Conservation (phyloP, 495 filamentous ascomycete genomes). For the Aspergillus bridgeri region DNA sequence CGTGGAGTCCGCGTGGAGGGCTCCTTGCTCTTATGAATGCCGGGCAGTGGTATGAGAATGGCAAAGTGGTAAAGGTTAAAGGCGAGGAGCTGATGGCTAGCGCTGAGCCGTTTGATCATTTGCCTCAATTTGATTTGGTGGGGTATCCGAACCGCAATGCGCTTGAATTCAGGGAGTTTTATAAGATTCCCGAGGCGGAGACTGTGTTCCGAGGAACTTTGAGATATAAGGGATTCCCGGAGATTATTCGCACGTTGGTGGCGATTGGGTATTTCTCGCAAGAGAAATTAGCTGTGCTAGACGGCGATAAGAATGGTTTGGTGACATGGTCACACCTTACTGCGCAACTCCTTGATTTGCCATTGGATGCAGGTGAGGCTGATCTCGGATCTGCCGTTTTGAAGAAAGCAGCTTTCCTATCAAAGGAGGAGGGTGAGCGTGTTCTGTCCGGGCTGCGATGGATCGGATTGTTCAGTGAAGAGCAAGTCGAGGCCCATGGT, state of each 20-base stretch:
- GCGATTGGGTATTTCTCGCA: neutral
- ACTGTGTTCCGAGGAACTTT: slow-evolving; percentile 2
- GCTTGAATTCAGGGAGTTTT: neutral
- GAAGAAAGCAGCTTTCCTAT: neutral
- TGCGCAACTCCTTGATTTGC: neutral
- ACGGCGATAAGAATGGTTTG: neutral
- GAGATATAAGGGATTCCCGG: slow-evolving; percentile 4
- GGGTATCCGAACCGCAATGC: neutral
- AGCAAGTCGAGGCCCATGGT: neutral
- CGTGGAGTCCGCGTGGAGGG: slow-evolving; percentile 2
- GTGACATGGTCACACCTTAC: neutral
- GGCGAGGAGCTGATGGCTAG: neutral
- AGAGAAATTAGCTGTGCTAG: slow-evolving; percentile 14
- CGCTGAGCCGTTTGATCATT: neutral
- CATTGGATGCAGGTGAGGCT: neutral
- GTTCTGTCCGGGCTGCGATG: neutral
- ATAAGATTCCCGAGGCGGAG: slow-evolving; percentile 1
- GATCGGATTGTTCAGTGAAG: neutral
- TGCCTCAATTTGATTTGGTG: neutral
- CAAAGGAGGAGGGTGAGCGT: neutral
- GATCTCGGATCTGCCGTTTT: neutral
- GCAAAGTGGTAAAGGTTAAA: neutral
- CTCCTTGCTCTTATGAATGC: neutral
- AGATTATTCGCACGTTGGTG: neutral
- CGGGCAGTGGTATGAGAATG: slow-evolving; percentile 2